Base-by-base conservation (phyloP, 805 yeast genomes). In the Alloascoidea hylecoeti region DNA sequence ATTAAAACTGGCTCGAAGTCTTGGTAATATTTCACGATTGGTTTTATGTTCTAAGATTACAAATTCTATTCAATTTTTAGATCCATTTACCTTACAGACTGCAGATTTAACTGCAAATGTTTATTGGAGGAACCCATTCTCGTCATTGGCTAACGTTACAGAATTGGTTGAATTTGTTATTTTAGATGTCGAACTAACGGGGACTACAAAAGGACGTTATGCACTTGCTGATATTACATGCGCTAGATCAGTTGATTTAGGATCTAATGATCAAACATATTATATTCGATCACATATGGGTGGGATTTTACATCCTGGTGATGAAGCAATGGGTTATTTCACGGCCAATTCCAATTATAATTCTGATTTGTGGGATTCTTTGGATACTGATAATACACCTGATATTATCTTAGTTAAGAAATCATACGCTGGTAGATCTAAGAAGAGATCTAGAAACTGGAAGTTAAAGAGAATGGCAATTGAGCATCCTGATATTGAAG, bases 381-480 rank as follows among this genome's bases (percentile, higher is more conserved):
- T 80, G 40, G 74, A 76, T 45, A 58, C 68, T 5, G 70, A 68
- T 42, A 76, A 77, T 45, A 60, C 77, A 16, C 92, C 95, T 15
- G 96, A 88, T 49, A 95, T 88, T 37, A 70, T 85, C 2, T 58
- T 88, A 44, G 94, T 89, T 41, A 85, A 86, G 84, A 88, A 86
- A 56, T 72, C 72, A 59, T 89, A 86, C 64, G 69, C 77, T 35
- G 78, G 95, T 67, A 80, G 78, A 64, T 66, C 75, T 35, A 74
- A 72, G 63, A 79, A 75, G 64, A 79, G 78, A 72, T 72, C 77
- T 68, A 77, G 89, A 70, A 67, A 68, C 58, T 84, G 95, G 94
- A 84, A 80, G 61, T 75, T 89, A 60, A 82, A 83, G 77, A 81
- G 97, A 70, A 88, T 89, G 96, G 97, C 97, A 30, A 82, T 70